A percentile compares a stretch with the other conserved stretches of the same genome.
phyloP scores from a whole-genome alignment of 2,329 filamentous ascomycete genomes.

The Ceratocystis diversiconidia region DNA sequence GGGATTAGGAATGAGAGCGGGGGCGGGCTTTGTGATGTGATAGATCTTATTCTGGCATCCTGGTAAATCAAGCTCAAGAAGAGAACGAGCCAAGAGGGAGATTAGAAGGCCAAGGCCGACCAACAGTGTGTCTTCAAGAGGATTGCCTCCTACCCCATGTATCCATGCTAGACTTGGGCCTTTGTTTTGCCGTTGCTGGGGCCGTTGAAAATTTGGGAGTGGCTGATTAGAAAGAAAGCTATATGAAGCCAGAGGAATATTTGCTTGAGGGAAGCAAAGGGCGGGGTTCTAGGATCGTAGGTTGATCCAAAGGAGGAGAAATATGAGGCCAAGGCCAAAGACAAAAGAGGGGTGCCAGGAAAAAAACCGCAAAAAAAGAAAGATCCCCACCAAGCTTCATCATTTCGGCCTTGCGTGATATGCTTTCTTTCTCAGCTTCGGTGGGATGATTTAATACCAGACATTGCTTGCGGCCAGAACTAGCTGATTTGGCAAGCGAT shows the following conservation, averaged over 20 bases:
- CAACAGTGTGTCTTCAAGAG: not conserved
- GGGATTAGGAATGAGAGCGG: not conserved
- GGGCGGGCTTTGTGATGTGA: not conserved
- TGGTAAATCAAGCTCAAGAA: not conserved
- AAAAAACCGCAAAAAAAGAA: not conserved
- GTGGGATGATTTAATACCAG: not conserved
- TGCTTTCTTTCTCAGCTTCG: not conserved
- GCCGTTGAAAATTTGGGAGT: not conserved
- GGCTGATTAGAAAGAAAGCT: not conserved
- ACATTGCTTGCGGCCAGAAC: not conserved
- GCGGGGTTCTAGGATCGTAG: slow-evolving; percentile 1
- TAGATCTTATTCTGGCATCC: not conserved
- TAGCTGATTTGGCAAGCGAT: not conserved
- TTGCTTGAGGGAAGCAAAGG: not conserved
- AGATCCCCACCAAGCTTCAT: not conserved
- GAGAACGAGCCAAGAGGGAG: slow-evolving; percentile 1
- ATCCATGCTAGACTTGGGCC: not conserved
- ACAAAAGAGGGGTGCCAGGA: not conserved
- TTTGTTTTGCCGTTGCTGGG: not conserved
- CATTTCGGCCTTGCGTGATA: not conserved
- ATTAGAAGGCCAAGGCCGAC: not conserved
- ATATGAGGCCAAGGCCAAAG: not conserved
- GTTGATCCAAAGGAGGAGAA: not conserved
- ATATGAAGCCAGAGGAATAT: not conserved
- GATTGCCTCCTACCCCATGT: not conserved